Base-by-base conservation (phyloP, 805 yeast species). In the Yueomyces sp. region DNA sequence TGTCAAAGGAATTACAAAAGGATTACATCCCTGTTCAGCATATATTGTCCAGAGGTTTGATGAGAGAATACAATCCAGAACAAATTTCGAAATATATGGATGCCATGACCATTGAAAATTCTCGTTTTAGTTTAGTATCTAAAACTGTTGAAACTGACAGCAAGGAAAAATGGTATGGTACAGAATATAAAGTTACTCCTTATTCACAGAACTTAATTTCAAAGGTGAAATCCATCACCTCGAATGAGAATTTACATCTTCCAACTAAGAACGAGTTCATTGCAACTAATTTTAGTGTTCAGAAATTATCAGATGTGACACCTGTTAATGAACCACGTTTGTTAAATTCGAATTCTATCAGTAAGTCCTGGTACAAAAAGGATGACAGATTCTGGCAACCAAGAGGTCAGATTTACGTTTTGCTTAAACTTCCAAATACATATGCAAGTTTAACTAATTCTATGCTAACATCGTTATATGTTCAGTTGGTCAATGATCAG, bases 351-450 rank as follows among this genome's bases (percentile, higher is more conserved):
- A 62, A 70, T 11, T 68, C 68, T 40, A 62, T 70, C 36, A 51
- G 60, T 37, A 79, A 78, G 52, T 65, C 85, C 36, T 90, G 97
- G 97, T 85, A 69, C 60, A 90, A 90, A 59, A 81, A 81, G 52
- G 95, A 90, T 64, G 95, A 90, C 51, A 77, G 80, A 42, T 84
- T 90, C 57, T 77, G 82, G 68, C 83, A 85, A 19, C 98, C 97
- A 41, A 84, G 88, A 64, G 92, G 92, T 1, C 69, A 75, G 41
- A 74, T 87, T 31, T 74, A 75, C 37, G 58, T 85, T 43, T 68
- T 74, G 37, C 69, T 90, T 49, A 79, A 78, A 48, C 64, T 77
- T 38, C 94, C 95, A 1, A 67, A 72, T 9, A 68, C 82, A 0
- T 73, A 73, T 41, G 63, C 73, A 1, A 74, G 81, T n/a, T 77